These are phyloP conservation scores for Volvariella surrecta DNA, from an alignment of 1,284 basidiomycete species.

Conservation along the genomic window DNA sequence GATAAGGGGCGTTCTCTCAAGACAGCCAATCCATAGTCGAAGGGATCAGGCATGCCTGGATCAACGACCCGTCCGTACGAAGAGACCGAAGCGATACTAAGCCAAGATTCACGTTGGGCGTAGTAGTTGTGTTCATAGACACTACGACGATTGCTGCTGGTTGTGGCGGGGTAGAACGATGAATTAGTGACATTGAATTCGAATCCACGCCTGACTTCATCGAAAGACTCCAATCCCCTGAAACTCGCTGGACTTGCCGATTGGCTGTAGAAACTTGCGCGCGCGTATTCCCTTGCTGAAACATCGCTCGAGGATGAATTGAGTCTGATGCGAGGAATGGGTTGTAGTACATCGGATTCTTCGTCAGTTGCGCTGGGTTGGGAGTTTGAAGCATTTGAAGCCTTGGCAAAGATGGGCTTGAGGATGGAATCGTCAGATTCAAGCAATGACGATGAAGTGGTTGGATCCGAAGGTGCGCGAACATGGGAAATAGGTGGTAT, in stretches of 20 bases:
- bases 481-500: slow-evolving; percentile 53
- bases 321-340: slow-evolving; percentile 24
- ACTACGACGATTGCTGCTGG: not conserved
- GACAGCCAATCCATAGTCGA: slow-evolving; percentile 57
- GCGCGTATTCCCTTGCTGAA: not conserved
- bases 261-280: slow-evolving; percentile 22
- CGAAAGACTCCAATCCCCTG: slow-evolving; percentile 62
- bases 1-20: slow-evolving; percentile 44
- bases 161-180: slow-evolving; percentile 46
- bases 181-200: slow-evolving; percentile 57
- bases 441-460: slow-evolving; percentile 30
- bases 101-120: slow-evolving; percentile 48
- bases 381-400: slow-evolving; percentile 22
- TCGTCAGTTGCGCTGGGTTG: slow-evolving; percentile 4
- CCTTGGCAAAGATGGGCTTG: slow-evolving; percentile 50
- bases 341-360: not conserved
- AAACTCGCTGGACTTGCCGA: slow-evolving; percentile 58
- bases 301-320: slow-evolving; percentile 33
- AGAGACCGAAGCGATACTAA: slow-evolving; percentile 77
- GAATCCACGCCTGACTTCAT: slow-evolving; percentile 64
- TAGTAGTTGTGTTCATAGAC: slow-evolving; percentile 25
- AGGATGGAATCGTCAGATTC: slow-evolving; percentile 49
- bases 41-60: slow-evolving; percentile 59
- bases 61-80: slow-evolving; percentile 69
- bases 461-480: slow-evolving; percentile 27